Evolutionary conservation across 495 filamentous ascomycete species (phyloP), one percentile per base, ranked within the genome.

Genomic region (Polyplosphaeria fusca): DNA sequence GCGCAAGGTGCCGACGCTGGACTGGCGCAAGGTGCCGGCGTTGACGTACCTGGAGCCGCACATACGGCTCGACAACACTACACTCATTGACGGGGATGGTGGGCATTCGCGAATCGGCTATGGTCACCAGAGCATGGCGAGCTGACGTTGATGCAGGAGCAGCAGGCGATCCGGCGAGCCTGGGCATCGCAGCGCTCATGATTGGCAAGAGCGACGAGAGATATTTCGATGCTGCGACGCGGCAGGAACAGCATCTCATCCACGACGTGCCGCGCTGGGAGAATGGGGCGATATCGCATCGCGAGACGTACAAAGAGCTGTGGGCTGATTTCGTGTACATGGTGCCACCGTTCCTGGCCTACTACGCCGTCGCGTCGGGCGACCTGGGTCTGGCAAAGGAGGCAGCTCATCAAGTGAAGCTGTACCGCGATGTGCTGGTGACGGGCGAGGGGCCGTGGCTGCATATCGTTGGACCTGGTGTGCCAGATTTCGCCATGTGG

Each of bases 281-380:
- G 3, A 79, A 81, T 43, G 76, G 77, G 7, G 78, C 78, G 4
- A 79, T 81, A 24, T 76, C 72, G 35, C 78, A 81, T 43, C 68
- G 78, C 20, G 63, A 68, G 25, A 67, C 70, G n/a, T 66, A 70
- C 9, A 55, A 74, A 14, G 76, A 79, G 49, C 61, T 77, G 13
- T 81, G 78, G 78, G 73, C 73, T 12, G 78, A 81, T 63, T 76
- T 76, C 52, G 59, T 75, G 20, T 74, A 74, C 64, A 81, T 81
- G 78, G 71, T 68, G 12, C 76, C 76, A n/a, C 77, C 78, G 4
- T 77, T 76, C 51, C 67, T 81, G 22, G 78, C 78, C 12, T 81
- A 77, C 61, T 71, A 74, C 48, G 76, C 67, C n/a, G 72, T 78
- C 5, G 68, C 68, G 32, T 59, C 61, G 5, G 60, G 66, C 9